Conservation (phyloP, 2,329 filamentous ascomycete species). For the Harringtonia aguacate region DNA sequence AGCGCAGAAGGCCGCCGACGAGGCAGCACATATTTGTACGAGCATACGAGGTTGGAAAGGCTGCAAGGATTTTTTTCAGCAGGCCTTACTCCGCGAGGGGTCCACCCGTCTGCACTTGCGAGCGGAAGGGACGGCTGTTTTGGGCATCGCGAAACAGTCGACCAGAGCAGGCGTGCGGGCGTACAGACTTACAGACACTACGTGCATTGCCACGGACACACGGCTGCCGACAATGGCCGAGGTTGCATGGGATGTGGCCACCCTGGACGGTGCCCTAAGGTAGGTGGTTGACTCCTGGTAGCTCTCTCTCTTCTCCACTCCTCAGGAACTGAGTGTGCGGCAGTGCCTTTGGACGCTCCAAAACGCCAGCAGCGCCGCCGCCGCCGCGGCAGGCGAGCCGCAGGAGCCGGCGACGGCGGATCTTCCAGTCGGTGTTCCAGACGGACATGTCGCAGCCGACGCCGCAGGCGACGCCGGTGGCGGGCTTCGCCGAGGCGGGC, state of each 20-base stretch:
- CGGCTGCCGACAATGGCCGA: slow-evolving; percentile 4
- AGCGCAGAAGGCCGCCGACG: too few relatives aligned
- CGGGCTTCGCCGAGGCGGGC: slow-evolving; percentile 26
- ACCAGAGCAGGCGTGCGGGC: too few relatives aligned
- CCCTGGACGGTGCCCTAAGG: slow-evolving; percentile 10
- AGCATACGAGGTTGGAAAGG: too few relatives aligned
- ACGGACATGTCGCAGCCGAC: slow-evolving; percentile 39
- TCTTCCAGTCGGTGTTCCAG: slow-evolving; percentile 47
- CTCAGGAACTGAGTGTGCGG: too few relatives aligned
- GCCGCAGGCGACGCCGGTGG: slow-evolving; percentile 18
- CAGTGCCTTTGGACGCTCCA: background rate
- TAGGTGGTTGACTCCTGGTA: too few relatives aligned
- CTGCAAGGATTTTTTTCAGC: too few relatives aligned
- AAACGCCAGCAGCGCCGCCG: background rate
- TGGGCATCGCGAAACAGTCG: too few relatives aligned
- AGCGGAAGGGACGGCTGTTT: too few relatives aligned
- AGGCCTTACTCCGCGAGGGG: too few relatives aligned
- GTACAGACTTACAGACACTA: background rate
- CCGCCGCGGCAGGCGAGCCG: slow-evolving; percentile 25
- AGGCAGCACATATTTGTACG: too few relatives aligned
- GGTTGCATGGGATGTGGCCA: slow-evolving; percentile 2
- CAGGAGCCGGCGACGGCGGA: slow-evolving; percentile 34
- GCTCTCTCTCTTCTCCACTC: too few relatives aligned
- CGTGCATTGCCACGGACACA: background rate
- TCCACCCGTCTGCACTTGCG: too few relatives aligned